A percentile compares a stretch with the other conserved stretches of the same genome.
Conservation (phyloP, 2,329 filamentous ascomycete species). For the Fusarium papillatum region DNA sequence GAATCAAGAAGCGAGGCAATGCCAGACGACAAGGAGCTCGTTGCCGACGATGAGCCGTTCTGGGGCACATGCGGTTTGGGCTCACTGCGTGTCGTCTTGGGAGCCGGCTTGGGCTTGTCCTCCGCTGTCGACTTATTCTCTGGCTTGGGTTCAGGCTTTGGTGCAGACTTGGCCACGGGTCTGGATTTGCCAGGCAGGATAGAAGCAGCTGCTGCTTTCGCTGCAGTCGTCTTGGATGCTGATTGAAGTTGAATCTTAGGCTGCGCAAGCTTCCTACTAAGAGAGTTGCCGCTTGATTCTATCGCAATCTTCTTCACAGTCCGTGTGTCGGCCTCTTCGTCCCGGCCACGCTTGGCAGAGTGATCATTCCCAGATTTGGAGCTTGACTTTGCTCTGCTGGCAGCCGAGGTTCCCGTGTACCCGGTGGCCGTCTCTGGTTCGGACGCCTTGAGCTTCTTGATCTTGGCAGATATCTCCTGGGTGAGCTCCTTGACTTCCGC, state of each 20-base stretch:
- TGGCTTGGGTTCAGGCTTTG: constrained; percentile 51
- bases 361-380: constrained; percentile 47
- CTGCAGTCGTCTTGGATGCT: constrained; percentile 45
- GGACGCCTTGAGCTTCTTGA: constrained; percentile 55
- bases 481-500: constrained; percentile 73
- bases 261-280: constrained; percentile 56
- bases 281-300: constrained; percentile 52
- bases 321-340: constrained; percentile 56
- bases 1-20: constrained; percentile 69
- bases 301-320: constrained; percentile 58
- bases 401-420: constrained; percentile 56
- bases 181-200: constrained; percentile 64
- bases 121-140: constrained; percentile 46
- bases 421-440: constrained; percentile 53
- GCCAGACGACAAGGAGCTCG: constrained; percentile 56
- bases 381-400: constrained; percentile 52
- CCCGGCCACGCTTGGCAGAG: constrained; percentile 52
- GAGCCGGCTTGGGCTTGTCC: constrained; percentile 49
- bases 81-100: constrained; percentile 46
- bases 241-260: constrained; percentile 50
- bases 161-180: constrained; percentile 55
- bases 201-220: constrained; percentile 50
- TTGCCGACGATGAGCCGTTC: constrained; percentile 47
- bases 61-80: constrained; percentile 43
- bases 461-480: constrained; percentile 66